These are phyloP conservation scores for Copromyces sp. DNA, from an alignment of 495 filamentous ascomycete genomes.

Conservation along the genomic window DNA sequence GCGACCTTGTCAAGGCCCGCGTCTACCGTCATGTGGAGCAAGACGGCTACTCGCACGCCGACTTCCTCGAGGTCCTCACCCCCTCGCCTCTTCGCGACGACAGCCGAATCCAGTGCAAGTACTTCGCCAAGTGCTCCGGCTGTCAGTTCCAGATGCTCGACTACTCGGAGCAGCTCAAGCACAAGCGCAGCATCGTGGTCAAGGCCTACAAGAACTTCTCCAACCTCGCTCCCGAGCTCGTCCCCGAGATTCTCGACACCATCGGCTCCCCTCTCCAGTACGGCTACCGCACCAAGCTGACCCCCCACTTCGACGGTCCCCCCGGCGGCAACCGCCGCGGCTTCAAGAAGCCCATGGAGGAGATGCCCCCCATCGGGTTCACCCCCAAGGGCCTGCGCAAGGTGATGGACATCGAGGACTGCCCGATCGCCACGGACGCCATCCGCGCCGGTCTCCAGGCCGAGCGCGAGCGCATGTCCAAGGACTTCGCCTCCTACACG, in stretches of 20 bases:
- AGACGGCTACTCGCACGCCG: slow-evolving; percentile 58
- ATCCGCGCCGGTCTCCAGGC: slow-evolving; percentile 63
- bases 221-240: slow-evolving; percentile 57
- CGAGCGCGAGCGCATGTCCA: slow-evolving; percentile 59
- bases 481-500: slow-evolving; percentile 60
- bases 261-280: slow-evolving; percentile 86
- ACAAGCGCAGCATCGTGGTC: slow-evolving; percentile 78
- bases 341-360: slow-evolving; percentile 31
- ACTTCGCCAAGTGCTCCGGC: slow-evolving; percentile 79
- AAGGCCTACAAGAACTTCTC: slow-evolving; percentile 92
- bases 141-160: slow-evolving; percentile 97
- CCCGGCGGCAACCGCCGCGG: slow-evolving; percentile 28
- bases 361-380: slow-evolving; percentile 81
- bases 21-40: slow-evolving; percentile 55
- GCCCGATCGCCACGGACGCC: slow-evolving; percentile 83
- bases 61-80: slow-evolving; percentile 67
- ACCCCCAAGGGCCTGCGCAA: slow-evolving; percentile 61
- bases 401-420: slow-evolving; percentile 92
- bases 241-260: slow-evolving; percentile 72
- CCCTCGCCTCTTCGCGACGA: slow-evolving; percentile 73
- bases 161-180: slow-evolving; percentile 72
- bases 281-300: slow-evolving; percentile 90
- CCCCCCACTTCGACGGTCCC: slow-evolving; percentile 83
- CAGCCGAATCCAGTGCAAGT: slow-evolving; percentile 62
- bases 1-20: slow-evolving; percentile 70